phyloP scores from a whole-genome alignment of 2,329 filamentous ascomycete species.

The Aspergillus proliferans region DNA sequence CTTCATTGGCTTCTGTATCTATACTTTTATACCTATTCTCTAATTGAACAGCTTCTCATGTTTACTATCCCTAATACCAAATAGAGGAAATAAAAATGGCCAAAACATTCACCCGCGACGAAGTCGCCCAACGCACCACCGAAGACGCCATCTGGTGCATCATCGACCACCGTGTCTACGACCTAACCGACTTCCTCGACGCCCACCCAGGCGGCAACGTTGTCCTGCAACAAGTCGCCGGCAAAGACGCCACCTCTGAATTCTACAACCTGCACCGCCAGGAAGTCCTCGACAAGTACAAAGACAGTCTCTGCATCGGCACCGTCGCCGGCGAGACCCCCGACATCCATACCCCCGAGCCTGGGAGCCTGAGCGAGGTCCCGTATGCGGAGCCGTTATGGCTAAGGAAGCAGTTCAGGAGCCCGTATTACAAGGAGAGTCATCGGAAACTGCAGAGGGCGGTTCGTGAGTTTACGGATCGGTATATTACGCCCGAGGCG shows the following conservation, averaged over 20 bases:
- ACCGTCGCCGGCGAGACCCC: constrained; percentile 68
- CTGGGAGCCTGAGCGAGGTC: constrained; percentile 67
- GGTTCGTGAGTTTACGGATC: constrained; percentile 66
- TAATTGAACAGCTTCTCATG: not conserved
- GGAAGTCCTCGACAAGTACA: constrained; percentile 78
- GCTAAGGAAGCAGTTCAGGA: constrained; percentile 70
- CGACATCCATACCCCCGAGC: constrained; percentile 62
- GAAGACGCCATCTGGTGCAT: constrained; percentile 76
- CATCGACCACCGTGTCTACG: constrained; percentile 81
- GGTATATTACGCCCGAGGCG: constrained; percentile 66
- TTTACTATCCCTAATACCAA: not conserved
- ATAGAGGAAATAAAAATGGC: constrained; percentile 8
- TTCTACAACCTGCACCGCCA: constrained; percentile 93
- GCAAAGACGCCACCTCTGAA: constrained; percentile 70
- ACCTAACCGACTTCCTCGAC: constrained; percentile 77
- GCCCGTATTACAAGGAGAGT: constrained; percentile 72
- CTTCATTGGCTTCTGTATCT: not conserved
- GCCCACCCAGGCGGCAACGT: constrained; percentile 77
- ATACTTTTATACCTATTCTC: not conserved
- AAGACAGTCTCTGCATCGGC: constrained; percentile 61
- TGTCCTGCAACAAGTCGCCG: constrained; percentile 73
- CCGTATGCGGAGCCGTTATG: constrained; percentile 83
- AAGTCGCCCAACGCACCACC: constrained; percentile 70
- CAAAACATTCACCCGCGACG: constrained; percentile 40
- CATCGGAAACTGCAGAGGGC: constrained; percentile 64